Evolutionary conservation across 2,329 filamentous ascomycete species (phyloP), one percentile per base, ranked within the genome.

Genomic region (Colletotrichum somersetense): DNA sequence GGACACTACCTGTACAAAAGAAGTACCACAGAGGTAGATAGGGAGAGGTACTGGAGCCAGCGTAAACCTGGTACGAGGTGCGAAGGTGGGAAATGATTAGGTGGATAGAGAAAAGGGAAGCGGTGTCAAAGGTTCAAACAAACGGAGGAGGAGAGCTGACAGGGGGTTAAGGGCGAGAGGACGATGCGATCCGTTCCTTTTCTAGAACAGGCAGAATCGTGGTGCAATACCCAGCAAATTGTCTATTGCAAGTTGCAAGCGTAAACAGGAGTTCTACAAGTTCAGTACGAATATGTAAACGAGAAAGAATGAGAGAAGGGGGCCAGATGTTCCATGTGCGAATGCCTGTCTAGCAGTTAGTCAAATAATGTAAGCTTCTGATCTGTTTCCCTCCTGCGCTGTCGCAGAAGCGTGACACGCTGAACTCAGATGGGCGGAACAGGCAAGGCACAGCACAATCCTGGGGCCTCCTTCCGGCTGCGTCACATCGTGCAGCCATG

Each of bases 31-130:
- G 3, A 30, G 16, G 53, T 56, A 56, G 18, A 2, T 38, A 52
- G 38, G 10, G 23, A 40, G 33, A 42, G 20, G n/a, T 42, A n/a
- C 14, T 20, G n/a, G 6, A 30, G 20, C 16, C 33, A 55, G 62
- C 46, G 59, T 62, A 35, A 33, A 42, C 46, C 16, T 5, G 38
- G 46, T 53, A 52, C 46, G 46, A 62, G 58, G 42, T 61, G 57
- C 10, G 6, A 53, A 8, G 16, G 50, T 52, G 50, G 50, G 14
- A 42, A 44, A 20, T 7, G 26, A 30, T 30, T 2, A 44, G 16
- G 42, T 44, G 26, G 30, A 16, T 8, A 35, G 30, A 16, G 52
- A 35, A 55, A 55, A 11, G 30, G 52, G 52, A 55, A 55, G 30
- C 52, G 20, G 18, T 20, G 52, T 35, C 8, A 35, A 53, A 20